A percentile compares a stretch with the other conserved stretches of the same genome.
Evolutionary conservation across 129 eudicot species (phyloP).

Genomic region (Chrysanthemum seticuspe): DNA sequence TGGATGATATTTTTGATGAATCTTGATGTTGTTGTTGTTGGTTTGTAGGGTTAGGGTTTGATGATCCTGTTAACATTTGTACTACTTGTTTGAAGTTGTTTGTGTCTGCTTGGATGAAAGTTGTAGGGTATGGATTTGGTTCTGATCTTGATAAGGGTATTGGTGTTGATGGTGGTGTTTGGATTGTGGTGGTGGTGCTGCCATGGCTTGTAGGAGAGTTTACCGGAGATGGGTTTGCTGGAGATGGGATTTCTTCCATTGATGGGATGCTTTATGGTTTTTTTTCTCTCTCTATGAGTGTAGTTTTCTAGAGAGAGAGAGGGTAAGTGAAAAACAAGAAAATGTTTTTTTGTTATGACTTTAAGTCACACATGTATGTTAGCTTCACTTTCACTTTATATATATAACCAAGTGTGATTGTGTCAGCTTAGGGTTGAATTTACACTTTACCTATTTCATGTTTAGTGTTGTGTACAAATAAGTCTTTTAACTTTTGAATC

Average conservation of each 20-base stretch:
- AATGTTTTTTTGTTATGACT: constrained; percentile 1
- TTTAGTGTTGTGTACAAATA: neutral
- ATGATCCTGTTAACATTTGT: constrained; percentile 53
- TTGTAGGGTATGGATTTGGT: constrained; percentile 50
- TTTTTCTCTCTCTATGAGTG: constrained; percentile 10
- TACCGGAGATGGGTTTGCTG: constrained; percentile 53
- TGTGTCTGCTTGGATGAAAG: constrained; percentile 50
- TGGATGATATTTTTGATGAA: constrained; percentile 30
- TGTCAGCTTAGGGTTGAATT: constrained; percentile 29
- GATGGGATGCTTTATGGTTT: constrained; percentile 14
- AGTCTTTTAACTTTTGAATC: neutral
- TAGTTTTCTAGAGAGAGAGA: constrained; percentile 43
- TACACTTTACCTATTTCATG: constrained; percentile 18
- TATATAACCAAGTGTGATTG: constrained; percentile 26
- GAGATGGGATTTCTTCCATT: constrained; percentile 60
- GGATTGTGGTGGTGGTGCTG: constrained; percentile 29
- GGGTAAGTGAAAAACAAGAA: constrained; percentile 22
- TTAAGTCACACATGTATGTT: constrained; percentile 26
- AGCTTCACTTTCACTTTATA: constrained; percentile 38
- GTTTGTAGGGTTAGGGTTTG: constrained; percentile 13
- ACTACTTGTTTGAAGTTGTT: constrained; percentile 50
- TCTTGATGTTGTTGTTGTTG: constrained; percentile 23
- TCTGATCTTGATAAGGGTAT: constrained; percentile 50
- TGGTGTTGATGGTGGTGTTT: constrained; percentile 39
- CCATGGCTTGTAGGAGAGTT: constrained; percentile 54